Conservation (phyloP, 257 asterid species). For the Forsythia viridissima region DNA sequence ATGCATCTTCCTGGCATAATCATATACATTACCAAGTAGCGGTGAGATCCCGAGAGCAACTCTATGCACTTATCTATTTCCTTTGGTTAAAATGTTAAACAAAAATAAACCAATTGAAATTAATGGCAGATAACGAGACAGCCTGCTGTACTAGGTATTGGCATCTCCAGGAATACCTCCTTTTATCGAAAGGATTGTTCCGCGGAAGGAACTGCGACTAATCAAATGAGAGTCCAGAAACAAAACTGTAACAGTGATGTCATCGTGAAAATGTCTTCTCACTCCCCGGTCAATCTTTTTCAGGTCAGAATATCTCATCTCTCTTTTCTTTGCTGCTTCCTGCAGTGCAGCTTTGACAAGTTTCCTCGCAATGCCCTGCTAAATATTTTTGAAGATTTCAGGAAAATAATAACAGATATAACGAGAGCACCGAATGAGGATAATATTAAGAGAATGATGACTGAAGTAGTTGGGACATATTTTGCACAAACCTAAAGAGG, state of each 20-base stretch:
- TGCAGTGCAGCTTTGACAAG: slow-evolving; percentile 62
- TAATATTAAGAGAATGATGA: background rate
- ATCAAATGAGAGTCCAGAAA: slow-evolving; percentile 59
- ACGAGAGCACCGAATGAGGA: background rate
- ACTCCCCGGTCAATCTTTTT: slow-evolving; percentile 65
- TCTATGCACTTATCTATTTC: slow-evolving; percentile 26
- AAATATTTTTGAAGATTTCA: slow-evolving; percentile 15
- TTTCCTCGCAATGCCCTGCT: slow-evolving; percentile 74
- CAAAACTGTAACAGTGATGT: slow-evolving; percentile 69
- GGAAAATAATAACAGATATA: background rate
- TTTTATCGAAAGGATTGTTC: slow-evolving; percentile 51
- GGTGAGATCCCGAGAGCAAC: slow-evolving; percentile 29
- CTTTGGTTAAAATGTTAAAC: slow-evolving; percentile 1
- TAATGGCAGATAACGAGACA: slow-evolving; percentile 17
- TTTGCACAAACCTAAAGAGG: background rate
- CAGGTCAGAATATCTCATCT: slow-evolving; percentile 75
- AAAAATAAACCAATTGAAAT: slow-evolving; percentile 14
- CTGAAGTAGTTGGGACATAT: background rate
- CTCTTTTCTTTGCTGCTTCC: slow-evolving; percentile 76
- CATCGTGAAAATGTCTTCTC: slow-evolving; percentile 81
- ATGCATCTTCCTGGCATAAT: slow-evolving; percentile 48
- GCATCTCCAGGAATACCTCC: slow-evolving; percentile 44
- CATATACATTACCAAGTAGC: slow-evolving; percentile 34
- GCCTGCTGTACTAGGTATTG: slow-evolving; percentile 27
- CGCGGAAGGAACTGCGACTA: slow-evolving; percentile 43